phyloP scores from a whole-genome alignment of 1,284 basidiomycete genomes.

The Puccinia triticina region DNA sequence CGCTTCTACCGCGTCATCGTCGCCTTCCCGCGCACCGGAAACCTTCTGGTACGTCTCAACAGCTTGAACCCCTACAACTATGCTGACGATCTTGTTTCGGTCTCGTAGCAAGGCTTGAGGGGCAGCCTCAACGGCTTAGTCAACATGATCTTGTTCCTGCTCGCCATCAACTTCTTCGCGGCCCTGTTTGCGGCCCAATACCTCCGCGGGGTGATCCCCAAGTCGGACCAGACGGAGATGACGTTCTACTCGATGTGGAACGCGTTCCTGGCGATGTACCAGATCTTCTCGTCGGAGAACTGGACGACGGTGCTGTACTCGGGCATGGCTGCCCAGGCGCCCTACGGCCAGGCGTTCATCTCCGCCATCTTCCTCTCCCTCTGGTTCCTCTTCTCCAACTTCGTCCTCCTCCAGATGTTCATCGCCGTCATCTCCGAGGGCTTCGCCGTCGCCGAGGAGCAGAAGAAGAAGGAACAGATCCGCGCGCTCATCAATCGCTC shows the following conservation, averaged over 20 bases:
- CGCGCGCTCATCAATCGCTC: constrained; percentile 64
- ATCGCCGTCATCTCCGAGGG: constrained; percentile 96
- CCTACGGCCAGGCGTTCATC: constrained; percentile 73
- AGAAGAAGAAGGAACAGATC: constrained; percentile 81
- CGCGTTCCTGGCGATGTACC: constrained; percentile 83
- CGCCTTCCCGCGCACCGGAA: constrained; percentile 81
- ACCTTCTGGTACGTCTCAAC: constrained; percentile 66
- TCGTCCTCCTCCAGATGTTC: constrained; percentile 96
- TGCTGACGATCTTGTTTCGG: not conserved
- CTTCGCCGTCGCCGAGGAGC: constrained; percentile 88
- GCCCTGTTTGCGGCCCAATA: constrained; percentile 69
- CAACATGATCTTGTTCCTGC: constrained; percentile 91
- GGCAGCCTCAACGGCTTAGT: constrained; percentile 87
- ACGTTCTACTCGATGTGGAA: constrained; percentile 89
- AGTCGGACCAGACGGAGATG: constrained; percentile 64
- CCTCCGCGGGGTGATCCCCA: constrained; percentile 74
- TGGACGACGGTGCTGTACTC: constrained; percentile 85
- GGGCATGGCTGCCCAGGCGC: constrained; percentile 69
- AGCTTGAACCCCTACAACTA: not conserved
- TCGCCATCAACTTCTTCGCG: constrained; percentile 84
- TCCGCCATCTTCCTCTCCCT: constrained; percentile 75
- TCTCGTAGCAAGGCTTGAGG: constrained; percentile 69
- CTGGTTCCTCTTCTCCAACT: constrained; percentile 93
- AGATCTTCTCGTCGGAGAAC: constrained; percentile 89
- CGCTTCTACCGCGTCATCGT: constrained; percentile 94